Evolutionary conservation across 1,139 yeast species (phyloP).

Genomic region (Yamadazyma atlantica): DNA sequence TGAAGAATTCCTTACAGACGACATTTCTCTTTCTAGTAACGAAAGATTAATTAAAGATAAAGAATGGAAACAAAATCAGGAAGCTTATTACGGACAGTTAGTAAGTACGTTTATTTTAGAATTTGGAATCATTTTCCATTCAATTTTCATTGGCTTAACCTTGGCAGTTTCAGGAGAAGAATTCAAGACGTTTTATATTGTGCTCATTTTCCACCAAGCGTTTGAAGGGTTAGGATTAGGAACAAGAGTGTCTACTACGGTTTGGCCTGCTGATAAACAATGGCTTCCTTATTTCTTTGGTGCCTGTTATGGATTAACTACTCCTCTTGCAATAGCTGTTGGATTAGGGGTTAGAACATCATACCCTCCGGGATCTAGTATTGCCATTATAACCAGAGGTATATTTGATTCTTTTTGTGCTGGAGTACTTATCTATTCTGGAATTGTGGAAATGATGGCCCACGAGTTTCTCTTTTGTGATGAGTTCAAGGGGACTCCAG

Average conservation of each 20-base stretch:
- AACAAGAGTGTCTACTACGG: slow-evolving; percentile 36
- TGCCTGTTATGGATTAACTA: slow-evolving; percentile 29
- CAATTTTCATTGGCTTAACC: slow-evolving; percentile 41
- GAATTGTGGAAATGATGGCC: slow-evolving; percentile 43
- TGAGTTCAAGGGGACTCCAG: slow-evolving; percentile 22
- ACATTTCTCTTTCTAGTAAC: no score
- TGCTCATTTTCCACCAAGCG: slow-evolving; percentile 39
- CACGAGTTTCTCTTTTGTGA: slow-evolving; percentile 34
- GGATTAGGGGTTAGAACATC: slow-evolving; percentile 37
- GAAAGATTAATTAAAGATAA: slow-evolving; percentile 5
- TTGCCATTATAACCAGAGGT: slow-evolving; percentile 36
- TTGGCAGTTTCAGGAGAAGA: slow-evolving; percentile 40
- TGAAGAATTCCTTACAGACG: slow-evolving; percentile 12
- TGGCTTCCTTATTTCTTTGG: slow-evolving; percentile 37
- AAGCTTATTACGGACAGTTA: slow-evolving; percentile 18
- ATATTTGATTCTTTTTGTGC: slow-evolving; percentile 38
- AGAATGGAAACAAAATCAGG: slow-evolving; percentile 5
- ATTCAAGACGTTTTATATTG: slow-evolving; percentile 33
- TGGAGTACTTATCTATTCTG: slow-evolving; percentile 40
- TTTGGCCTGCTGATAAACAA: slow-evolving; percentile 31
- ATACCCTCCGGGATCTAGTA: slow-evolving; percentile 34
- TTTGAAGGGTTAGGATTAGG: slow-evolving; percentile 45
- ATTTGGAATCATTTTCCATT: slow-evolving; percentile 42
- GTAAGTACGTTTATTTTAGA: slow-evolving; percentile 31
- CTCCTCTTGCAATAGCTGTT: slow-evolving; percentile 37